Evolutionary conservation across 2,329 filamentous ascomycete species (phyloP).

Genomic region (Fusarium mundagurra): DNA sequence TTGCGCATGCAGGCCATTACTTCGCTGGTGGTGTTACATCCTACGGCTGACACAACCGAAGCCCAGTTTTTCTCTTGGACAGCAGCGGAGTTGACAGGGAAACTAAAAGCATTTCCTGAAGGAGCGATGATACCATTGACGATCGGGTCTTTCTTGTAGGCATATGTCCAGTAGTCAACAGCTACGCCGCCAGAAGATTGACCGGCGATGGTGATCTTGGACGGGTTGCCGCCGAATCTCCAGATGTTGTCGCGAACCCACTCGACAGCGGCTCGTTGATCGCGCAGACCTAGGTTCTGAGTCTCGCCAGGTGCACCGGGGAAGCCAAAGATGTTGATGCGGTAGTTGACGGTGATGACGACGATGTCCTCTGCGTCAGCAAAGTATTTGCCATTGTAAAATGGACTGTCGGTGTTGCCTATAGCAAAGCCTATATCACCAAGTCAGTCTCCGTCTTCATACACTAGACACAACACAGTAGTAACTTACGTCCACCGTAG

Average conservation of each 20-base stretch:
- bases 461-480: not conserved
- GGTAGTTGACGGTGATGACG: slow-evolving; percentile 59
- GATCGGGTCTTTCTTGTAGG: slow-evolving; percentile 60
- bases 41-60: slow-evolving; percentile 50
- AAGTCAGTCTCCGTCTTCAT: not conserved
- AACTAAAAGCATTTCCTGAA: slow-evolving; percentile 58
- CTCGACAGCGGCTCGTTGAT: slow-evolving; percentile 46
- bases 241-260: slow-evolving; percentile 48
- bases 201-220: slow-evolving; percentile 48
- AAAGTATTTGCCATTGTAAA: slow-evolving; percentile 56
- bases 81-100: slow-evolving; percentile 51
- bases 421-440: slow-evolving; percentile 45
- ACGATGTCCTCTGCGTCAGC: slow-evolving; percentile 56
- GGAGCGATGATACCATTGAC: slow-evolving; percentile 57
- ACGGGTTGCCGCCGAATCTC: slow-evolving; percentile 44
- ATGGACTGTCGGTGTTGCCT: slow-evolving; percentile 50
- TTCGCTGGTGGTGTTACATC: slow-evolving; percentile 47
- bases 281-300: slow-evolving; percentile 43
- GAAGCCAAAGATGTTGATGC: slow-evolving; percentile 55
- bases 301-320: slow-evolving; percentile 44
- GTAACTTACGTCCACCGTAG: slow-evolving; percentile 30
- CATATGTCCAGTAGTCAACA: slow-evolving; percentile 60
- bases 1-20: slow-evolving; percentile 52
- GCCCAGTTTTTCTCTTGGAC: slow-evolving; percentile 54
- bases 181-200: slow-evolving; percentile 49